Conservation (phyloP, 805 yeast species). For the Candida bentonensis region DNA sequence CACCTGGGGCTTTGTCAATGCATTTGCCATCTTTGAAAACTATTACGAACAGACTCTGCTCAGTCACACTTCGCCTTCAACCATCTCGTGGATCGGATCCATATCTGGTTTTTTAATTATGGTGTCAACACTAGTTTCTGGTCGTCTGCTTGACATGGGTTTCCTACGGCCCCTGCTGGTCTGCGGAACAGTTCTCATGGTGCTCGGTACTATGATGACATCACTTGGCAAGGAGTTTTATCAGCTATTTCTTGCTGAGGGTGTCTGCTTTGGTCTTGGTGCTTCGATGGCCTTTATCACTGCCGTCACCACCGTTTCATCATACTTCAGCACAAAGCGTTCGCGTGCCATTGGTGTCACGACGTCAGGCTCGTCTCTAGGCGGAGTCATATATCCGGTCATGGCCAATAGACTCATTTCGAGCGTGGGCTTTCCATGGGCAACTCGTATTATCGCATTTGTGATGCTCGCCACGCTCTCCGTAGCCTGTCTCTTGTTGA, state of each 20-base stretch:
- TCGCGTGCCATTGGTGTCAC: constrained; percentile 36
- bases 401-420: constrained; percentile 26
- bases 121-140: constrained; percentile 24
- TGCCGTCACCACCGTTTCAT: constrained; percentile 30
- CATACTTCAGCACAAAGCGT: constrained; percentile 33
- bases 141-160: constrained; percentile 31
- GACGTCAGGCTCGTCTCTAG: constrained; percentile 36
- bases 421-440: constrained; percentile 34
- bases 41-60: constrained; percentile 30
- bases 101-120: constrained; percentile 34
- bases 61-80: constrained; percentile 30
- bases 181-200: constrained; percentile 31
- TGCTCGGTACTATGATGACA: constrained; percentile 32
- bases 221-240: constrained; percentile 32
- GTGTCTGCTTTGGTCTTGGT: constrained; percentile 36
- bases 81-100: constrained; percentile 40
- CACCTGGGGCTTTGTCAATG: constrained; percentile 47
- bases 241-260: constrained; percentile 41
- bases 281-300: constrained; percentile 31
- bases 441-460: constrained; percentile 31
- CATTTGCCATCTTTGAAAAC: constrained; percentile 44
- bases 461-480: constrained; percentile 19
- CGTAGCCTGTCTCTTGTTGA: constrained; percentile 12
- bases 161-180: constrained; percentile 21
- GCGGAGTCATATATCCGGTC: constrained; percentile 37